A percentile compares a stretch with the other conserved stretches of the same genome.
phyloP scores from a whole-genome alignment of 1,284 basidiomycete species.

The Waitea zeae region DNA sequence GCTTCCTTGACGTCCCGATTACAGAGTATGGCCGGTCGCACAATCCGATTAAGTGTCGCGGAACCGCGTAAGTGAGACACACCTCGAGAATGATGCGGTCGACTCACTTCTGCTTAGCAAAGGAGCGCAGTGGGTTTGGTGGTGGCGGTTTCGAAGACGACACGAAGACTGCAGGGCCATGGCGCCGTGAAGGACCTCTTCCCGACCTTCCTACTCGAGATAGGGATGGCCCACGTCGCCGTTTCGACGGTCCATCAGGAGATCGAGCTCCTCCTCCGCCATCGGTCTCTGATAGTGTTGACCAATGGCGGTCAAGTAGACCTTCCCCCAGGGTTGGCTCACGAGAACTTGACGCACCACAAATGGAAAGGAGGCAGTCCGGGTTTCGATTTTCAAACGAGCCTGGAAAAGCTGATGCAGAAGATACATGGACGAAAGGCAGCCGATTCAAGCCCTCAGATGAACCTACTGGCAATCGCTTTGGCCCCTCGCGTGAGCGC shows the following conservation, averaged over 20 bases:
- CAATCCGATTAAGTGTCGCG: conserved; percentile 83
- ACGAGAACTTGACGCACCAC: conserved; percentile 26
- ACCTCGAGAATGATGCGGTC: conserved; percentile 2
- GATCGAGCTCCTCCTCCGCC: conserved; percentile 23
- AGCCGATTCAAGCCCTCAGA: conserved; percentile 46
- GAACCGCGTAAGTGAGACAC: conserved; percentile 61
- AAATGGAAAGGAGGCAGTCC: conserved; percentile 34
- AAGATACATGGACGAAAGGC: conserved; percentile 59
- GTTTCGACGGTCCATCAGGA: conserved; percentile 46
- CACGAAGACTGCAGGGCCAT: conserved; percentile 59
- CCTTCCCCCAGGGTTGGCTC: conserved; percentile 16
- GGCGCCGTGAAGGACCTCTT: conserved; percentile 82
- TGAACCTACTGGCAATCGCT: conserved; percentile 25
- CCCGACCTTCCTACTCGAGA: conserved; percentile 36
- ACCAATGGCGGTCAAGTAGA: conserved; percentile 56
- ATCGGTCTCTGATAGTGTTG: conserved; percentile 34
- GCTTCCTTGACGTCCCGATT: conserved; percentile 4
- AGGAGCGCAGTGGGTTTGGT: conserved; percentile 49
- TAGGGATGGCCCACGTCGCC: conserved; percentile 43
- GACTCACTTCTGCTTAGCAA: conserved; percentile 27
- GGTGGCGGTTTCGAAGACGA: conserved; percentile 35
- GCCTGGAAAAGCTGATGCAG: conserved; percentile 47
- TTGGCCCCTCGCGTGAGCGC: conserved; percentile 29
- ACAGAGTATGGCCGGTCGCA: conserved; percentile 62
- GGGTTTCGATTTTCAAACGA: conserved; percentile 35